These are phyloP conservation scores for Scedosporium boydii DNA, from an alignment of 2,329 filamentous ascomycete genomes.

Conservation along the genomic window DNA sequence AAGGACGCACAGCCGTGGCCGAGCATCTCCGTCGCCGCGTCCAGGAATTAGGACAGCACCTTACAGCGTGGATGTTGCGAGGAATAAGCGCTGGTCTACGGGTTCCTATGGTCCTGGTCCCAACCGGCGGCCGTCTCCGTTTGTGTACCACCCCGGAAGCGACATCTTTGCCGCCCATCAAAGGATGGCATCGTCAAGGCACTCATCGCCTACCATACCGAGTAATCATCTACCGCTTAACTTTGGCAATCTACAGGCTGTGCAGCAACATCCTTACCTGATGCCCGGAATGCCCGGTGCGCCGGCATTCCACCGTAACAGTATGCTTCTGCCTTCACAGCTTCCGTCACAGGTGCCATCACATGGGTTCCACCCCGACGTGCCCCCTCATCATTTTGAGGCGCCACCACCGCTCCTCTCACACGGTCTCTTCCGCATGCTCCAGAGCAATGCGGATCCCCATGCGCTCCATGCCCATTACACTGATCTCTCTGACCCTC, in stretches of 20 bases:
- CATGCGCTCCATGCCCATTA: constrained; percentile 61
- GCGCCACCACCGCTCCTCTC: constrained; percentile 55
- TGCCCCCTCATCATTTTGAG: constrained; percentile 40
- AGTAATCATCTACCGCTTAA: constrained; percentile 41
- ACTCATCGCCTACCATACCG: constrained; percentile 40
- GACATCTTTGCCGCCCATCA: constrained; percentile 49
- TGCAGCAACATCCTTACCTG: constrained; percentile 46
- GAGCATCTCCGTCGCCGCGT: constrained; percentile 62
- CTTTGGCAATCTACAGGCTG: constrained; percentile 44
- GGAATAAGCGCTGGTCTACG: constrained; percentile 70
- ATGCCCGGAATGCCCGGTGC: constrained; percentile 43
- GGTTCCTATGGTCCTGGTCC: constrained; percentile 56
- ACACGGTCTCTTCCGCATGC: constrained; percentile 62
- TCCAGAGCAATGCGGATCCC: constrained; percentile 65
- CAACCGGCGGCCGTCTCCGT: constrained; percentile 47
- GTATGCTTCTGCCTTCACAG: constrained; percentile 44
- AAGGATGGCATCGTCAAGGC: constrained; percentile 39
- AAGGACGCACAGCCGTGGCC: constrained; percentile 55
- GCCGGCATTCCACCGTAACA: constrained; percentile 41
- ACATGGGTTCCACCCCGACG: constrained; percentile 35
- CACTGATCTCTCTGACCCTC: constrained; percentile 63
- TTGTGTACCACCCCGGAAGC: constrained; percentile 51
- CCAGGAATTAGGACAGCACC: constrained; percentile 59
- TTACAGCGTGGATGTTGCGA: constrained; percentile 57
- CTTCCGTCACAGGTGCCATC: constrained; percentile 43